Conservation (phyloP, 495 filamentous ascomycete species). For the Penicillium silybi region DNA sequence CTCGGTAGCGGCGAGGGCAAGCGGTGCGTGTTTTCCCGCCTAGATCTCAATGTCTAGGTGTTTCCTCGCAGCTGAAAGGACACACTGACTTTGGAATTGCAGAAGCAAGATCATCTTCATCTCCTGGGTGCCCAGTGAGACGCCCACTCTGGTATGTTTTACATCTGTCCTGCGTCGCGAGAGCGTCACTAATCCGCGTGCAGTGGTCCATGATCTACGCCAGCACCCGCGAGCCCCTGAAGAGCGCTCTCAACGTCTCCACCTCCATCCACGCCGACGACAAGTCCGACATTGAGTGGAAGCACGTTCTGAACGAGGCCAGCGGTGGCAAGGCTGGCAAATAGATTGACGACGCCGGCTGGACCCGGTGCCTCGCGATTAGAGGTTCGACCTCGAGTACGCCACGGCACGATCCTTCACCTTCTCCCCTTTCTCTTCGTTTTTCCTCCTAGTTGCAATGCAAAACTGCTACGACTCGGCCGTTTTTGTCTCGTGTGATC, state of each 20-base stretch:
- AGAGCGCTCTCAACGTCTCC: slow-evolving; percentile 75
- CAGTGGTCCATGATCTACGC: slow-evolving; percentile 87
- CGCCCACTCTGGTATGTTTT: slow-evolving; percentile 69
- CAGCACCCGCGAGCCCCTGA: slow-evolving; percentile 88
- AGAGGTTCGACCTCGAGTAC: slow-evolving; percentile 11
- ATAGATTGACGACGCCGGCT: slow-evolving; percentile 37
- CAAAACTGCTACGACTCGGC: slow-evolving; percentile 40
- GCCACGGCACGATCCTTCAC: slow-evolving; percentile 26
- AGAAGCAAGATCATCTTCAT: slow-evolving; percentile 98
- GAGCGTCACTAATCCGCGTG: slow-evolving; percentile 19
- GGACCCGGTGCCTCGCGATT: slow-evolving; percentile 37
- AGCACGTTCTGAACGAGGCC: slow-evolving; percentile 70
- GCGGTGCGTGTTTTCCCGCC: slow-evolving; percentile 49
- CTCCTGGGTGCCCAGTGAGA: slow-evolving; percentile 84
- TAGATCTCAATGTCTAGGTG: not conserved
- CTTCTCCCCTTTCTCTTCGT: slow-evolving; percentile 27
- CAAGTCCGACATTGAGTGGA: slow-evolving; percentile 81
- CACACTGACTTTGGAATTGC: slow-evolving; percentile 12
- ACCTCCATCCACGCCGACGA: slow-evolving; percentile 92
- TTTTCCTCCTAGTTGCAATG: slow-evolving; percentile 41
- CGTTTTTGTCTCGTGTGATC: slow-evolving; percentile 6
- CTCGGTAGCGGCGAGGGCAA: slow-evolving; percentile 75
- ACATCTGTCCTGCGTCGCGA: not conserved
- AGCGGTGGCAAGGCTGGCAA: slow-evolving; percentile 64
- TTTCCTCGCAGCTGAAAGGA: not conserved